Base-by-base conservation (phyloP, 768 basidiomycete genomes). In the Pleurotus eryngii region DNA sequence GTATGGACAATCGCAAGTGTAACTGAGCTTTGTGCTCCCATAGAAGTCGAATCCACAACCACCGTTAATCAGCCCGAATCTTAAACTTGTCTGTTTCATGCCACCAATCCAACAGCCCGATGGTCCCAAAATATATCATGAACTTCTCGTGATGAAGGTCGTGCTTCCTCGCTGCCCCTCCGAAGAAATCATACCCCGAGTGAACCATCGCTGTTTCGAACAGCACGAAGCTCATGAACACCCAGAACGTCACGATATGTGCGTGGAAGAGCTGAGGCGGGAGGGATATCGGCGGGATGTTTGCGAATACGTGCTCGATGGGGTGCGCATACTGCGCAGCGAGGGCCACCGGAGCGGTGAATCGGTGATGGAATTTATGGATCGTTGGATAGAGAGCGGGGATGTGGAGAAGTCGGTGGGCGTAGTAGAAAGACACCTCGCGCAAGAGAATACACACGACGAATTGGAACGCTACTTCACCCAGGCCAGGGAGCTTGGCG, bases 71-170 rank as follows among this genome's bases (percentile, higher is more conserved):
- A 26, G 24, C 24, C 24, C 24, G 22, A 11, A 9, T 26, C 14
- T 27, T 27, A 5, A 49, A 49, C 9, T 20, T 24, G 37, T 49
- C 48, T 5, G 48, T 49, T 7, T 24, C 12, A 27, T 49, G 48
- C 22, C 12, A 49, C 48, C 48, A 67, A 56, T 70, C 68, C 60
- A 68, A 56, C 55, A 67, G 48, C 14, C 68, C 68, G 35, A 67
- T 27, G 2, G 60, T 61, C 35, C 69, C 69, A 50, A 68, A 70
- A 53, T 64, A 62, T 1, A 67, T 63, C 57, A 59, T 49, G 26
- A 68, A 70, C 14, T 47, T 61, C 55, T 70, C 68, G 53, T 70
- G 69, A 49, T 70, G 69, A 35, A 60, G 46, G 59, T 70, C 68
- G 57, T 69, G 69, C 18, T 47, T 63, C 45, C 51, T 60, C 14